Base-by-base conservation (phyloP, 2,329 filamentous ascomycete species). In the Coniella lustricola region DNA sequence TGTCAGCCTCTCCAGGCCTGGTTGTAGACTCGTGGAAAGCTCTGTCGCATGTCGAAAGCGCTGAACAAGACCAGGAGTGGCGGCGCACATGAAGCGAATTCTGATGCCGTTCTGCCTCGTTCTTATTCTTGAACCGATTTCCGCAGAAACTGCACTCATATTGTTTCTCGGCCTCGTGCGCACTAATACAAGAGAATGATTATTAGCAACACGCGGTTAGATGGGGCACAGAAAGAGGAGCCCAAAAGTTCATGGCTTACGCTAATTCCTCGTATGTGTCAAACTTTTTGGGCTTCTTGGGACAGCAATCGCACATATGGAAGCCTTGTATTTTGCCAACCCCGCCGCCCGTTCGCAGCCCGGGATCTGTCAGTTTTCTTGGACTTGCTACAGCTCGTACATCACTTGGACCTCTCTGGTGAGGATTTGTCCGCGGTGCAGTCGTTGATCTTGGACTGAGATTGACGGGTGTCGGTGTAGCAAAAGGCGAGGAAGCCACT, bases 71-170 rank as follows among this genome's bases (percentile, higher is more conserved):
- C 93, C 93, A 98, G 42, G 90, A 96, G 68, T 97, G 90, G 20
- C 86, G 84, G 31, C 91, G 82, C 8, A 97, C 77, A 65, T 97
- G 91, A 10, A 97, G 79, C 13, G 90, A 95, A 61, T 96, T 97
- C 62, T 95, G 90, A 64, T 97, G 91, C 29, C 93, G 82, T 66
- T 97, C 91, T 2, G 90, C 90, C 69, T 97, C 93, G 60, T 97
- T 97, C 70, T 97, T 97, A 71, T 97, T 97, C 69, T 97, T 97
- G 74, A 97, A 97, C 10, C 91, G 83, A 64, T 96, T 96, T 36
- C 86, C 86, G 65, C 91, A 97, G 64, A 88, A 97, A 22, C 82
- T 78, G 66, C 91, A 97, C 54, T 87, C 87, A 65, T 96, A 97
- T 67, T 97, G 91, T 67, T 97, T 97, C 67, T 97, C 93, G 62